Base-by-base conservation (phyloP, 1,284 basidiomycete genomes). In the Cryptococcus sp. region DNA sequence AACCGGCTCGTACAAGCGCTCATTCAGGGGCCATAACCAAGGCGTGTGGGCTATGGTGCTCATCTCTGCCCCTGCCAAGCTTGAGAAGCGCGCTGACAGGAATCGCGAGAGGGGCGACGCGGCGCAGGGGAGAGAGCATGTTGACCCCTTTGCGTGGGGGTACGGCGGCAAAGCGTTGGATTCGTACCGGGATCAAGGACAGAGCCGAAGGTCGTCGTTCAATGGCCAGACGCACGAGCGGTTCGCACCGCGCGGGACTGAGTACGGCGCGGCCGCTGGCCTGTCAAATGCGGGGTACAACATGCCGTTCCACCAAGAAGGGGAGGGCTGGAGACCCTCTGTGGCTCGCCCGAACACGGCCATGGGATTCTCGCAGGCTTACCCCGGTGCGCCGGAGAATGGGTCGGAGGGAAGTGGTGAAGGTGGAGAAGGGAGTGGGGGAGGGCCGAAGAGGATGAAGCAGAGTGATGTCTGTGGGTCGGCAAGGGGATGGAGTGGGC, bases 31-130 rank as follows among this genome's bases (percentile, higher is more conserved):
- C 0, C 94, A 97, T 76, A 86, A 88, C 18, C 80, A 83, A 9
- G 95, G 95, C 11, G 93, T 98, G 0, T 98, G 95, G 95, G 88
- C 89, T 15, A 83, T 98, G 11, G 85, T 87, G 50, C 81, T 98
- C 38, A 85, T 83, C 18, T 70, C 71, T 12, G 68, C 73, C 23
- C 45, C 45, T 8, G 28, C 28, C 28, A 33, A 33, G 28, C 28
- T 33, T 33, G 28, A 33, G 33, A 44, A 44, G 36, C 42, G 7
- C 36, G 35, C n/a, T 36, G 48, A 8, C 4, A 46, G 45, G 21
- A 5, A 46, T 28, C 7, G 45, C 4, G 45, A 24, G 15, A 4
- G 38, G 38, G 47, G 37, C n/a, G 8, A 33, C 3, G 18, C 28
- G 3, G 48, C 50, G 11, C 40, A 43, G 8, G 35, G 45, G 20